Evolutionary conservation across 169 alveolate genomes (phyloP), one percentile per base, ranked within the genome.

Genomic region (Eimeria necatrix): DNA sequence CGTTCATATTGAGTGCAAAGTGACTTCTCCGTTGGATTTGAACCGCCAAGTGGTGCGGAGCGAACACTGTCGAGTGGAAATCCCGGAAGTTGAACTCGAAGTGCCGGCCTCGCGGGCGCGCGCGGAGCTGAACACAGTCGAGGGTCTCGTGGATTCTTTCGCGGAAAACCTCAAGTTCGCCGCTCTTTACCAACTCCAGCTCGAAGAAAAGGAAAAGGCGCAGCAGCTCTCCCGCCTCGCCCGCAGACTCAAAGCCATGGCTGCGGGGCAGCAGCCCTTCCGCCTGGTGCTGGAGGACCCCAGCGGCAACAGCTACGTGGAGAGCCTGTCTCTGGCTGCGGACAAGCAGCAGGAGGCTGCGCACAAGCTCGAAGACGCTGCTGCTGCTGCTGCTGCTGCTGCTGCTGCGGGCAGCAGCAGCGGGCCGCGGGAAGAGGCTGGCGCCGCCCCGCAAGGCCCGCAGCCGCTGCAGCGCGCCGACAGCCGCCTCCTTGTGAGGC

Each of bases 231-330:
- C 68, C 22, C 68, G 20, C 16, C 78, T 84, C 5, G 78, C 32
- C 78, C 6, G n/a, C 14, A n/a, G 22, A 0, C 48, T 80, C 64
- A 24, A 26, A 9, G 56, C 16, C 61, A 46, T 26, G 8, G 74
- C 80, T 16, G 80, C 22, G 0, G 51, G 24, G 22, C 59, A 26
- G 61, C 16, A 8, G 22, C 99, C 99, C n/a, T 98, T 98, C 96
- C 96, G 96, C 51, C 90, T 98, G 93, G 96, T 96, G 32, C 76
- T 99, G 53, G 99, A 99, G 94, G 99, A 99, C 93, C 99, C 99
- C n/a, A 97, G 99, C 94, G 99, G 99, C 64, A 98, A 98, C 95
- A 97, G 99, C 87, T 98, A 97, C 96, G 96, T 98, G 51, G 99
- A 99, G 96, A 97, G 98, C 93, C 98, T 98, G 97, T 98, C 51